Base-by-base conservation (phyloP, 2,329 filamentous ascomycete genomes). In the Aspergillus tanneri region DNA sequence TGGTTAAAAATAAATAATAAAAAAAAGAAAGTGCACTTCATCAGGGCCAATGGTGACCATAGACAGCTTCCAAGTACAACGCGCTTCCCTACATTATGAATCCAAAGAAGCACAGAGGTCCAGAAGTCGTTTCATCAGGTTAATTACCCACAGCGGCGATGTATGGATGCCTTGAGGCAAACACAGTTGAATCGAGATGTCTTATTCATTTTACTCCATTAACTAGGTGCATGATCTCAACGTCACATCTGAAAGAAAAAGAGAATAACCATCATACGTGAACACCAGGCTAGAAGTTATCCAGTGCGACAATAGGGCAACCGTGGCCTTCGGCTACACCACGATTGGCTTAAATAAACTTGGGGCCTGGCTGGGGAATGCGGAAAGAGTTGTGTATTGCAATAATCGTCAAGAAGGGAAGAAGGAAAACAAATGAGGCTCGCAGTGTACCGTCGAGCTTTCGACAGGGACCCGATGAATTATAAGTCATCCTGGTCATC, bases 401-500 rank as follows among this genome's bases (percentile, higher is more conserved):
- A 41, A 38, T 38, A 35, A 55, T 55, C 52, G 46, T 58, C 56
- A 58, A 40, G 39, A 28, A 42, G 47, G 40, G 40, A 52, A 51
- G 46, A 12, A 41, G 34, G 45, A 40, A 36, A 39, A 40, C 40
- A 51, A 46, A 46, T 46, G 39, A 48, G 42, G 23, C 41, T 50
- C 25, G 43, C 39, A 27, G 46, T 19, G 11, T 36, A 18, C 19
- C 6, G 9, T 21, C 12, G 18, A 27, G 16, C 30, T 19, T 19
- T 11, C 21, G 22, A 8, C 11, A 21, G 12, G 21, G n/a, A 35
- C 23, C n/a, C 37, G 18, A 41, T 21, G 38, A 37, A 39, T 55
- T 56, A 68, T 54, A 58, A 54, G 23, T 73, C 68, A 41, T 74
- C 68, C 27, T 88, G 86, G 39, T 96, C 91, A 53, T 95, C 90